Base-by-base conservation (phyloP, 148 eudicot species). In the Rhododendron ovatum region DNA sequence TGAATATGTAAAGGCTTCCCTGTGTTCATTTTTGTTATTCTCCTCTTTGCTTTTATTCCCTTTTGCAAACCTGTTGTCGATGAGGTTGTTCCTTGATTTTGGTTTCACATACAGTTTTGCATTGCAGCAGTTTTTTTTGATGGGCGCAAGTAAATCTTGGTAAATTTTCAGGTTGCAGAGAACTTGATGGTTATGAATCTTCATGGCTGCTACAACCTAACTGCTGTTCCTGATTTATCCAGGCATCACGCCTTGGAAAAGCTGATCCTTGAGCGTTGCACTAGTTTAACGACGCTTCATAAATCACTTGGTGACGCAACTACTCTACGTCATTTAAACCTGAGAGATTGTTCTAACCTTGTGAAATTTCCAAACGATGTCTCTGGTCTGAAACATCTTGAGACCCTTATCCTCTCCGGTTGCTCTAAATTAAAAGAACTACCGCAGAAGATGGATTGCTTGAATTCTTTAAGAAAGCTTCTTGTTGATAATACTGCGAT, bases 161-260 rank as follows among this genome's bases (percentile, higher is more conserved):
- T 22, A 22, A 71, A 24, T 30, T 88, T 73, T 39, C 89, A 92
- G 96, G 93, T 91, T 81, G 89, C 81, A 45, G 37, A 84, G 59
- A 88, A 92, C 39, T 88, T 93, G 89, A 92, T 86, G 86, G 96
- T 94, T 41, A 80, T 94, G 86, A 91, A 93, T 82, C 93, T 94
- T 50, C 83, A 83, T 55, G 39, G 77, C 15, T 92, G 95, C 76
- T 65, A 53, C 73, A 78, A 61, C 47, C 88, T 94, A 30, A 91
- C 88, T 81, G 86, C 90, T 85, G 80, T 90, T 86, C 96, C 96
- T 2, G 91, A 92, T 87, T 90, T 94, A 88, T 93, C 95, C 26
- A 74, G 73, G 20, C 88, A 91, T 67, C 84, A 9, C 37, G 76
- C 76, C 79, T 85, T 94, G 88, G 87, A 88, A 82, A 94, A 93